Conservation (phyloP, 148 eudicot species). For the Amaranthus hypochondriacus region DNA sequence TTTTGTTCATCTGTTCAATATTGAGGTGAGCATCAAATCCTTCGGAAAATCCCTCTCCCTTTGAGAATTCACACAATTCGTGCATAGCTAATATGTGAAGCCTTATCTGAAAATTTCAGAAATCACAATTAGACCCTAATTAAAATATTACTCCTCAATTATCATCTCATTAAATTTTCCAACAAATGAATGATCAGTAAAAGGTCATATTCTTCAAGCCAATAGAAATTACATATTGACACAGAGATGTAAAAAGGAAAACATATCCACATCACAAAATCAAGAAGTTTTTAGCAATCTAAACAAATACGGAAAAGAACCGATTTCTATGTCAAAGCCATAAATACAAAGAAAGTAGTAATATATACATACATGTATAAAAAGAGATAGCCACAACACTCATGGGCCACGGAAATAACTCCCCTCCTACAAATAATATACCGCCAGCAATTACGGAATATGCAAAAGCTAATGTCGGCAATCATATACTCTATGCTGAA, state of each 20-base stretch:
- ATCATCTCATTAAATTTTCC: not conserved
- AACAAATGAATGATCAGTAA: not conserved
- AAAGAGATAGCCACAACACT: not conserved
- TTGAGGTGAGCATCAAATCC: slow-evolving; percentile 98
- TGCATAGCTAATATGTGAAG: slow-evolving; percentile 97
- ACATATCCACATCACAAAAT: not conserved
- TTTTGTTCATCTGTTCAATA: slow-evolving; percentile 98
- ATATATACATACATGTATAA: no score
- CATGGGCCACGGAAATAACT: not conserved
- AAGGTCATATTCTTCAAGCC: not conserved
- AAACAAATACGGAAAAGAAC: not conserved
- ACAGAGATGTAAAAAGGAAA: slow-evolving; percentile 6
- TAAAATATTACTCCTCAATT: not conserved
- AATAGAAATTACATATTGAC: slow-evolving; percentile 6
- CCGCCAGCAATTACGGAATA: not conserved
- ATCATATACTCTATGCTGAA: not conserved
- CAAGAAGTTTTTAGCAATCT: not conserved
- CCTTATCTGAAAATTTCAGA: slow-evolving; percentile 62
- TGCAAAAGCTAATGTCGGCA: not conserved
- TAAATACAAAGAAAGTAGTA: slow-evolving; percentile 2
- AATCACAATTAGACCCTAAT: slow-evolving; percentile 8
- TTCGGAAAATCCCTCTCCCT: slow-evolving; percentile 93
- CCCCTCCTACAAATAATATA: not conserved
- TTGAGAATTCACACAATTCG: slow-evolving; percentile 89
- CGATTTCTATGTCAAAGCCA: not conserved